phyloP scores from a whole-genome alignment of 2,329 filamentous ascomycete genomes.

The Bipolaris zeicola region DNA sequence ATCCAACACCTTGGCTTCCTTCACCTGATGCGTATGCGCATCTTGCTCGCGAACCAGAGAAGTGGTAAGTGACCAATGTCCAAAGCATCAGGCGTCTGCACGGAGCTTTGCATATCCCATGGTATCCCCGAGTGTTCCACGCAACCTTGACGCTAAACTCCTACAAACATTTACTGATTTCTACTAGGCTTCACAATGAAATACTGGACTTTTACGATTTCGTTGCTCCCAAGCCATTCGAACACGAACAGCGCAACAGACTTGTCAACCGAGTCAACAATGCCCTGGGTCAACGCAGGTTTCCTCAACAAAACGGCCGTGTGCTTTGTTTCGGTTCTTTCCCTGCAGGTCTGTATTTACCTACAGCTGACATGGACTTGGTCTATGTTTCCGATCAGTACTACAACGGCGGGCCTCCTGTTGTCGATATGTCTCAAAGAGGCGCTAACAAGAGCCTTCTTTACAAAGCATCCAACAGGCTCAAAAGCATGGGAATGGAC shows the following conservation, averaged over 20 bases:
- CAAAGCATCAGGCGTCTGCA: not conserved
- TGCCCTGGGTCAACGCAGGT: constrained; percentile 54
- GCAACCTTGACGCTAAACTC: not conserved
- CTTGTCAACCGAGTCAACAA: constrained; percentile 72
- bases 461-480: constrained; percentile 65
- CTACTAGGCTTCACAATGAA: constrained; percentile 79
- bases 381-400: constrained; percentile 75
- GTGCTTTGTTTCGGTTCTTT: constrained; percentile 90
- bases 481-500: constrained; percentile 59
- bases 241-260: constrained; percentile 74
- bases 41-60: constrained; percentile 57
- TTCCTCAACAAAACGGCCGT: constrained; percentile 54
- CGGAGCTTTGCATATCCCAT: not conserved
- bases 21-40: constrained; percentile 57
- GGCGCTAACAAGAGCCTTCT: constrained; percentile 61
- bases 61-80: constrained; percentile 42
- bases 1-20: constrained; percentile 57
- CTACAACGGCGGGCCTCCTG: constrained; percentile 55
- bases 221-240: constrained; percentile 76
- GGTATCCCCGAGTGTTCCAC: not conserved
- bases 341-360: constrained; percentile 76
- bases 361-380: constrained; percentile 90
- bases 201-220: constrained; percentile 87
- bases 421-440: constrained; percentile 44
- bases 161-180: not conserved